phyloP scores from a whole-genome alignment of 192 early-diverging fungal species.

The Coemansia sp. region DNA sequence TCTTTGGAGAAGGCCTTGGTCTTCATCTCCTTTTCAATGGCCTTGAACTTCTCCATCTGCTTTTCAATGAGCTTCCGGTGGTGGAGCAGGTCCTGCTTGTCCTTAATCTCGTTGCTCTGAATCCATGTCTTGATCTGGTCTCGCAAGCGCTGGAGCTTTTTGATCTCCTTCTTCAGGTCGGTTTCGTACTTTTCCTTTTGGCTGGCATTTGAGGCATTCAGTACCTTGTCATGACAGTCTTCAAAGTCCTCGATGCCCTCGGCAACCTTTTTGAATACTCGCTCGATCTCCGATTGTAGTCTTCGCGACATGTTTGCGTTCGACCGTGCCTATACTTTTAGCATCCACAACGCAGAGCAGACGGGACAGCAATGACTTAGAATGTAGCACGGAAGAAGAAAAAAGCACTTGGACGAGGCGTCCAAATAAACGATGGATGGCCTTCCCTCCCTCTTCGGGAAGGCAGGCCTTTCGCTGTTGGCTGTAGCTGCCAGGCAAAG shows the following conservation, averaged over 20 bases:
- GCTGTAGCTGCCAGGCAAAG: neutral
- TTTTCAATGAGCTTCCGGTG: slow-evolving; percentile 91
- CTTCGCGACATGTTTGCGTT: slow-evolving; percentile 38
- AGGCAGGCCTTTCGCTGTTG: neutral
- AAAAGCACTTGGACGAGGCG: neutral
- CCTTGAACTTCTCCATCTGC: slow-evolving; percentile 99
- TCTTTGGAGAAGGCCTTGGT: slow-evolving; percentile 98
- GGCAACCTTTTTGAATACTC: slow-evolving; percentile 88
- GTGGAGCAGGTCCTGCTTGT: slow-evolving; percentile 85
- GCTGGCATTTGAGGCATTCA: slow-evolving; percentile 70
- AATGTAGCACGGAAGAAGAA: neutral
- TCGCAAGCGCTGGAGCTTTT: slow-evolving; percentile 92
- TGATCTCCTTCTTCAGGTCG: slow-evolving; percentile 98
- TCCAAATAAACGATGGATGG: slow-evolving; percentile 4
- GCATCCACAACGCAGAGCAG: neutral
- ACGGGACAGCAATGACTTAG: neutral
- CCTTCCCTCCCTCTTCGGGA: neutral
- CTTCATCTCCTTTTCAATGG: slow-evolving; percentile 97
- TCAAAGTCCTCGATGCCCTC: slow-evolving; percentile 97
- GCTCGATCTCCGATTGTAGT: slow-evolving; percentile 81
- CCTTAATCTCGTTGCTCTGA: slow-evolving; percentile 92
- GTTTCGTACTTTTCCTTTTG: slow-evolving; percentile 97
- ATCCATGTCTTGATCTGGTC: slow-evolving; percentile 99
- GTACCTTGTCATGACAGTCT: slow-evolving; percentile 83
- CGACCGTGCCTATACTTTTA: neutral